phyloP scores from a whole-genome alignment of 2,329 filamentous ascomycete genomes.

The Penicillium expansum region DNA sequence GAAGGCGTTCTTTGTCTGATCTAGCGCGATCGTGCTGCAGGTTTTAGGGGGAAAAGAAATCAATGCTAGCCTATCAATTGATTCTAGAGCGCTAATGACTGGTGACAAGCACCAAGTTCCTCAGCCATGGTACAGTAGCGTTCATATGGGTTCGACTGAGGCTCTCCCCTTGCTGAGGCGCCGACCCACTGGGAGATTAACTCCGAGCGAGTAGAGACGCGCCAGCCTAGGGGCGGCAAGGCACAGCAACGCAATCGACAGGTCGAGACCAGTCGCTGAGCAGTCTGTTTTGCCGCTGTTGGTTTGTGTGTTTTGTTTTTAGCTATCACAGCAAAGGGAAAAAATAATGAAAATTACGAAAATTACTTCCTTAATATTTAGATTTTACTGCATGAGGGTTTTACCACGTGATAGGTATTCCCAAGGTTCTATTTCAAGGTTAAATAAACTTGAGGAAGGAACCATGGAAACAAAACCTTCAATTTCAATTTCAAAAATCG shows the following conservation, averaged over 20 bases:
- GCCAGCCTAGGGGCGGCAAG: constrained; percentile 26
- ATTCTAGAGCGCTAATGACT: constrained; percentile 6
- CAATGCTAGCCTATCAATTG: constrained; percentile 22
- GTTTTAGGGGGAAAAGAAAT: background rate
- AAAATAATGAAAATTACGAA: background rate
- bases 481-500: background rate
- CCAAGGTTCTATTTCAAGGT: background rate
- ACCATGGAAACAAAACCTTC: background rate
- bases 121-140: background rate
- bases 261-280: constrained; percentile 13
- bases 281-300: constrained; percentile 29
- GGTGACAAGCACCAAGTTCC: constrained; percentile 5
- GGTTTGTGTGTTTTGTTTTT: constrained; percentile 18
- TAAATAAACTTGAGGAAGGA: background rate
- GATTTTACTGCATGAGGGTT: constrained; percentile 8
- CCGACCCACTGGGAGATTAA: constrained; percentile 13
- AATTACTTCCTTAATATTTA: background rate
- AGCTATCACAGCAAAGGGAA: background rate
- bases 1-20: background rate
- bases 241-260: constrained; percentile 21
- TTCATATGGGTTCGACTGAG: constrained; percentile 4
- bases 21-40: constrained; percentile 6
- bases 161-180: constrained; percentile 11
- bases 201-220: constrained; percentile 18
- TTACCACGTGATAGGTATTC: constrained; percentile 18